Percentiles rank a stretch among this genome's conserved stretches.
phyloP scores from a whole-genome alignment of 768 basidiomycete species.

The Neoboletus magnificus region DNA sequence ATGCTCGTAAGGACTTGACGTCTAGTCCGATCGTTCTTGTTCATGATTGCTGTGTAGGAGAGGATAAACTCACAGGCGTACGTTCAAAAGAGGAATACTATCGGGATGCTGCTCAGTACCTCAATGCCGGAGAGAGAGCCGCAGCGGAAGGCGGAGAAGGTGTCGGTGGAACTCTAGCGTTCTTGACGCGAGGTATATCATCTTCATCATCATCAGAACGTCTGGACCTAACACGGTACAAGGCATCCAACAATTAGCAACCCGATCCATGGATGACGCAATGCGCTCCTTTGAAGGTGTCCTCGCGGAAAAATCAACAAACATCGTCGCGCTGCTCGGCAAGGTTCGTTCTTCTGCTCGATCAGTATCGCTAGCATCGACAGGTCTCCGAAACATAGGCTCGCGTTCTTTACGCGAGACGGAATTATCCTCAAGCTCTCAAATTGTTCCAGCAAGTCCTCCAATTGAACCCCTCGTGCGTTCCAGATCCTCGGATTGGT shows the following conservation, averaged over 20 bases:
- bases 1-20: constrained; percentile 57
- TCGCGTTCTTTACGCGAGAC: constrained; percentile 76
- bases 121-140: constrained; percentile 59
- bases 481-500: constrained; percentile 92
- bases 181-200: constrained; percentile 63
- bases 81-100: constrained; percentile 68
- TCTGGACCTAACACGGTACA: constrained; percentile 26
- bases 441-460: constrained; percentile 85
- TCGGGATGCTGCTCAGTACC: constrained; percentile 61
- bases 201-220: not conserved
- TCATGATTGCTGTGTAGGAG: constrained; percentile 39
- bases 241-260: constrained; percentile 82
- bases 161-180: constrained; percentile 53
- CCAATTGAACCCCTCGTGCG: constrained; percentile 68
- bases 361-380: not conserved
- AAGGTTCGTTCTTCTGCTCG: constrained; percentile 48
- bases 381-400: constrained; percentile 45
- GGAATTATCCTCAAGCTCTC: constrained; percentile 75
- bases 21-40: not conserved
- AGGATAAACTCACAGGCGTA: constrained; percentile 57
- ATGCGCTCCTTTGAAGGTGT: constrained; percentile 78
- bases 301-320: constrained; percentile 73
- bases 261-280: constrained; percentile 78
- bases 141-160: constrained; percentile 59
- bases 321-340: constrained; percentile 83